Evolutionary conservation across 768 basidiomycete genomes (phyloP).

Genomic region (Lentinus tigrinus): DNA sequence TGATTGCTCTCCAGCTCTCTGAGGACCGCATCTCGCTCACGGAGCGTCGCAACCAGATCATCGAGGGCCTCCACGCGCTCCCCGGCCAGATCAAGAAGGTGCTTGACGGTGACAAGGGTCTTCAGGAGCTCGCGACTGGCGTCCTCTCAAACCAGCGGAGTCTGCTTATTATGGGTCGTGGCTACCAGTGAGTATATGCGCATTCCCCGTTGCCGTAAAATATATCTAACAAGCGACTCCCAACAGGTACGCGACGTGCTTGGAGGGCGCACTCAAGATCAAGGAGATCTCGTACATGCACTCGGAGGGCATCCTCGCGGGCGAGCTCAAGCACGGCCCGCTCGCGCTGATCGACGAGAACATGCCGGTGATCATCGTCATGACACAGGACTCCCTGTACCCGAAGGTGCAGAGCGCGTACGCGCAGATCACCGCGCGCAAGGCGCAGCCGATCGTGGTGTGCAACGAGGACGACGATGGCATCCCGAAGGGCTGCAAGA

Average conservation of each 20-base stretch:
- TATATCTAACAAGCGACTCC: background rate
- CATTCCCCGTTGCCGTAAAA: background rate
- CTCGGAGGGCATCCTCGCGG: constrained; percentile 89
- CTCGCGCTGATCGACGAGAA: constrained; percentile 98
- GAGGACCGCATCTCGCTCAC: constrained; percentile 96
- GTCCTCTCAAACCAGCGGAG: constrained; percentile 78
- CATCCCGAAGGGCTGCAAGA: constrained; percentile 72
- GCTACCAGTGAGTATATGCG: constrained; percentile 75
- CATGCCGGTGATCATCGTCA: constrained; percentile 98
- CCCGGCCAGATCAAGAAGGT: constrained; percentile 88
- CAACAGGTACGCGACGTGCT: constrained; percentile 84
- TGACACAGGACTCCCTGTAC: constrained; percentile 98
- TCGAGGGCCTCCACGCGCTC: constrained; percentile 87
- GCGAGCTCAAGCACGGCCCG: constrained; percentile 98
- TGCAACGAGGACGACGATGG: constrained; percentile 91
- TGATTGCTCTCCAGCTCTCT: constrained; percentile 98
- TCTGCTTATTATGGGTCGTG: constrained; percentile 94
- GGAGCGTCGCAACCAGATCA: constrained; percentile 88
- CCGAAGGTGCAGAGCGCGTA: constrained; percentile 98
- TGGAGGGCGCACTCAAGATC: constrained; percentile 98
- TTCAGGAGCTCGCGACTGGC: constrained; percentile 83
- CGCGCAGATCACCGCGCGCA: constrained; percentile 95
- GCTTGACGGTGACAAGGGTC: constrained; percentile 69
- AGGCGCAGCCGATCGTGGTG: constrained; percentile 91
- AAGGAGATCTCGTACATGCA: constrained; percentile 98